Percentiles rank a stretch among this genome's conserved stretches.
Conservation (phyloP, 495 filamentous ascomycete species). For the Hypoxylon subgilvum region DNA sequence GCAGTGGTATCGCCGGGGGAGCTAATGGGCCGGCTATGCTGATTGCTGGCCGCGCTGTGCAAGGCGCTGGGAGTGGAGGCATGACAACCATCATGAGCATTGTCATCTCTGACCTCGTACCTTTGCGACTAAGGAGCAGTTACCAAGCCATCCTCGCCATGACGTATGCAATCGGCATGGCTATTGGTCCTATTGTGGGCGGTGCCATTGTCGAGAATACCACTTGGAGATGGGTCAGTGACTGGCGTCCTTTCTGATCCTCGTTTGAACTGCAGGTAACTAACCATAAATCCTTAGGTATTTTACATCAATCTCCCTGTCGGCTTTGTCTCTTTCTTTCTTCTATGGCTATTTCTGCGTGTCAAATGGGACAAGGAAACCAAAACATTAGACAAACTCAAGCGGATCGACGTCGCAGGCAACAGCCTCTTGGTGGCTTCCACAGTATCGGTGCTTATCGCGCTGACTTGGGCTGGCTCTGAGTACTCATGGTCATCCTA, state of each 20-base stretch:
- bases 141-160: slow-evolving; percentile 64
- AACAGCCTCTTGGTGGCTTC: slow-evolving; percentile 41
- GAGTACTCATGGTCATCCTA: slow-evolving; percentile 40
- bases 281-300: too few species aligned
- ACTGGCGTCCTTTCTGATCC: too few species aligned
- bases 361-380: slow-evolving; percentile 36
- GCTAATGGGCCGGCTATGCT: slow-evolving; percentile 60
- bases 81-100: slow-evolving; percentile 48
- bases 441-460: slow-evolving; percentile 40
- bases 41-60: slow-evolving; percentile 74
- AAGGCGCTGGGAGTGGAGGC: slow-evolving; percentile 78
- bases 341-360: slow-evolving; percentile 41
- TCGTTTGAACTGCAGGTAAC: too few species aligned
- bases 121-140: slow-evolving; percentile 67
- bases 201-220: slow-evolving; percentile 68
- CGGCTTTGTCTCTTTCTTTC: slow-evolving; percentile 32
- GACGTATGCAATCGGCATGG: slow-evolving; percentile 75
- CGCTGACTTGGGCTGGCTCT: slow-evolving; percentile 34
- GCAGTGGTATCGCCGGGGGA: slow-evolving; percentile 50
- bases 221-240: slow-evolving; percentile 37
- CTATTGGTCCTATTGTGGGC: slow-evolving; percentile 75
- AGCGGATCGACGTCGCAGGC: slow-evolving; percentile 41
- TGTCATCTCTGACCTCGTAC: slow-evolving; percentile 72
- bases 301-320: slow-evolving; percentile 48
- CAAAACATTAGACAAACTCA: slow-evolving; percentile 23